Conservation (phyloP, 768 basidiomycete species). For the Mrakia gelida region DNA sequence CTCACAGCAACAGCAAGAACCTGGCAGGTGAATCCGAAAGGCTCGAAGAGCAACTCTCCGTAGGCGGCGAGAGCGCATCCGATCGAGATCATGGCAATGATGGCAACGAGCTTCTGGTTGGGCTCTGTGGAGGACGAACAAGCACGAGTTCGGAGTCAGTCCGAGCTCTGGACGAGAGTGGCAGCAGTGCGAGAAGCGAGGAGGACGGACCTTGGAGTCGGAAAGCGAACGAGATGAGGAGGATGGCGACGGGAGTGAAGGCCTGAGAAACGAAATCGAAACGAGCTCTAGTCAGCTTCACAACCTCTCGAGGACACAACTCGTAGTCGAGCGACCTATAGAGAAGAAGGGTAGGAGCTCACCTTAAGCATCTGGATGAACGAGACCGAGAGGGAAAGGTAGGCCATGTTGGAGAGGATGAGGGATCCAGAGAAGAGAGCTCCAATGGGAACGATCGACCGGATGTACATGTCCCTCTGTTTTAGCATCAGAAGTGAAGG, state of each 20-base stretch:
- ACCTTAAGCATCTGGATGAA: conserved; percentile 61
- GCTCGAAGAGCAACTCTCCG: conserved; percentile 80
- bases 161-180: too few species aligned
- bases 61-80: conserved; percentile 56
- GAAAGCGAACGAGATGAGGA: conserved; percentile 83
- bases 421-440: conserved; percentile 88
- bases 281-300: not conserved
- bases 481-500: not conserved
- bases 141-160: not conserved
- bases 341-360: conserved; percentile 33
- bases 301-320: too few species aligned
- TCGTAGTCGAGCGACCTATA: too few species aligned
- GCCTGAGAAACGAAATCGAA: conserved; percentile 53
- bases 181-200: not conserved
- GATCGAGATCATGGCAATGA: conserved; percentile 62
- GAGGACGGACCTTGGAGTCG: conserved; percentile 68
- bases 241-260: conserved; percentile 51
- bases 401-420: conserved; percentile 85
- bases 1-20: conserved; percentile 56
- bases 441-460: conserved; percentile 88
- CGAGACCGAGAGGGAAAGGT: conserved; percentile 76
- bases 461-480: conserved; percentile 53
- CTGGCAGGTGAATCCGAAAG: conserved; percentile 82
- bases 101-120: conserved; percentile 25
- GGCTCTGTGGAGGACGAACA: conserved; percentile 15